Conservation (phyloP, 352 stramenopile species). For the Blastocystis sp. region DNA sequence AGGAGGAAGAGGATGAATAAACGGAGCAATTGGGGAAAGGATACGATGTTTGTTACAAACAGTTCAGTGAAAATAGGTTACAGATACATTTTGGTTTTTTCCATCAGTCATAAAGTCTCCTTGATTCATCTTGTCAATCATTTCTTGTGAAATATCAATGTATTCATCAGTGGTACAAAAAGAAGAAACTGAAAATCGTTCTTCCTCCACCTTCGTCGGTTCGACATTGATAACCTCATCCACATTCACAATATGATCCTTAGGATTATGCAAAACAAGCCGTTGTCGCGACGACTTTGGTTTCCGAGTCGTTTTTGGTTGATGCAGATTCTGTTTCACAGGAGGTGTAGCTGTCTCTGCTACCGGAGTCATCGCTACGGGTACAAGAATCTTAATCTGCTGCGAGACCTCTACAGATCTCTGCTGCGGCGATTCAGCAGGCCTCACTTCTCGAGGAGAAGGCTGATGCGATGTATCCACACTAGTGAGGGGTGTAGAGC, state of each 20-base stretch:
- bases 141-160: constrained; percentile 11
- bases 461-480: background rate
- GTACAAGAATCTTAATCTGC: background rate
- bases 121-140: constrained; percentile 8
- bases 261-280: background rate
- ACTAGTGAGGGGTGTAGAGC: background rate
- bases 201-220: background rate
- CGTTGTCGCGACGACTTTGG: background rate
- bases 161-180: background rate
- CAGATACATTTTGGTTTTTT: background rate
- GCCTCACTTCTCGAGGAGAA: background rate
- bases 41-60: constrained; percentile 36
- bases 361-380: background rate
- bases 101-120: background rate
- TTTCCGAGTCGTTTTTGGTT: background rate
- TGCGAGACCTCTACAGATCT: background rate
- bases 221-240: background rate
- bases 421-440: background rate
- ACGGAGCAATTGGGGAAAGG: background rate
- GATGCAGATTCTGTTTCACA: background rate
- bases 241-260: background rate
- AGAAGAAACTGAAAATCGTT: background rate
- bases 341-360: background rate
- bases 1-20: constrained; percentile 20
- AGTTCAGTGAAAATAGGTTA: background rate